These are phyloP conservation scores for Erodium maritimum DNA, from an alignment of 345 rosid species.

Conservation along the genomic window DNA sequence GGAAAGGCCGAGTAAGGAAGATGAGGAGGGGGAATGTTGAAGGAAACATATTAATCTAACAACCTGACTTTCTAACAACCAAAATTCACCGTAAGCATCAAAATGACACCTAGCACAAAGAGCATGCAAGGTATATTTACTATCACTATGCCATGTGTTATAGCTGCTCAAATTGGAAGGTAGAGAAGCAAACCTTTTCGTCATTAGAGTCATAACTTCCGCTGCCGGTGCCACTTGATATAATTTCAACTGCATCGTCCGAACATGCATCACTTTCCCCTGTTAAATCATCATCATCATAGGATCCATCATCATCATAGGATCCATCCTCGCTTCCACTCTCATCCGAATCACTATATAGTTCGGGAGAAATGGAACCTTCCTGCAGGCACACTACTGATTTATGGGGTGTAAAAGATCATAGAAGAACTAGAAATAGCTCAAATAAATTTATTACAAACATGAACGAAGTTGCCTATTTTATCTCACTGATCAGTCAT, in stretches of 20 bases:
- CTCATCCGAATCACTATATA: constrained; percentile 75
- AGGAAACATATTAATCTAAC: background rate
- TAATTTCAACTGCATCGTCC: constrained; percentile 42
- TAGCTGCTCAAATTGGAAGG: constrained; percentile 7
- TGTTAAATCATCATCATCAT: constrained; percentile 51
- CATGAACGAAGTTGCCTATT: background rate
- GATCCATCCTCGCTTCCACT: constrained; percentile 73
- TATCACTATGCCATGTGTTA: background rate
- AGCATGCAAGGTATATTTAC: background rate
- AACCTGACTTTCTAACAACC: background rate
- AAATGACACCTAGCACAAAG: background rate
- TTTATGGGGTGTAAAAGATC: constrained; percentile 3
- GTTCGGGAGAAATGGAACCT: constrained; percentile 55
- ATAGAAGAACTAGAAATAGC: constrained; percentile 5
- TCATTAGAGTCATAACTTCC: constrained; percentile 34
- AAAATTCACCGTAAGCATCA: background rate
- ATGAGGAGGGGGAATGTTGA: no score
- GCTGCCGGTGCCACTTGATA: constrained; percentile 35
- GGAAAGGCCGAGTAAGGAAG: no score
- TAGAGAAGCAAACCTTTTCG: constrained; percentile 33
- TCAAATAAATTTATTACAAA: background rate
- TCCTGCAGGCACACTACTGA: constrained; percentile 45
- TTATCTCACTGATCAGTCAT: background rate
- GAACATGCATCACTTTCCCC: constrained; percentile 39
- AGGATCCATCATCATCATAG: constrained; percentile 75